These are phyloP conservation scores for Mycena capillaripes DNA, from an alignment of 768 basidiomycete genomes.

Conservation along the genomic window DNA sequence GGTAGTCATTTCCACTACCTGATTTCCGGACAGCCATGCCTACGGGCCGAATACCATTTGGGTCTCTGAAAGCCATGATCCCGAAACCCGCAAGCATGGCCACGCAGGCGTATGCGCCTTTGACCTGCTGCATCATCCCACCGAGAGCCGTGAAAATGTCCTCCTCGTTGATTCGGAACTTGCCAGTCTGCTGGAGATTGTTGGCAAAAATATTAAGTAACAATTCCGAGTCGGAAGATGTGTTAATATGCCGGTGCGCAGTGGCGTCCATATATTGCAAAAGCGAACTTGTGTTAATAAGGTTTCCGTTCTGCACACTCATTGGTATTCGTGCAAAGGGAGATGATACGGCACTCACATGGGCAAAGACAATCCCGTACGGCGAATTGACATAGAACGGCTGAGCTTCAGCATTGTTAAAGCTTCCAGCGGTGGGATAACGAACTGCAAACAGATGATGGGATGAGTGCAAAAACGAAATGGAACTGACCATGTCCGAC, in stretches of 20 bases:
- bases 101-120: constrained; percentile 96
- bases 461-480: constrained; percentile 23
- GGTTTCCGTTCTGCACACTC: constrained; percentile 89
- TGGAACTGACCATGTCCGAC: constrained; percentile 88
- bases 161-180: constrained; percentile 99
- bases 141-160: constrained; percentile 97
- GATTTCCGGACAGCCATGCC: constrained; percentile 84
- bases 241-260: constrained; percentile 99
- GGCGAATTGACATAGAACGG: constrained; percentile 99
- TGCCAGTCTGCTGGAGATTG: constrained; percentile 97
- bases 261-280: constrained; percentile 95
- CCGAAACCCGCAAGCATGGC: constrained; percentile 99
- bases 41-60: constrained; percentile 95
- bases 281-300: constrained; percentile 92
- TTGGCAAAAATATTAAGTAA: constrained; percentile 98
- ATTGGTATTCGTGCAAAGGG: constrained; percentile 22
- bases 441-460: constrained; percentile 70
- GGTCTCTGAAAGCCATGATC: constrained; percentile 97
- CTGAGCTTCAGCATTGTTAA: constrained; percentile 96
- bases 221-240: constrained; percentile 97
- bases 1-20: constrained; percentile 80
- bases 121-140: constrained; percentile 89
- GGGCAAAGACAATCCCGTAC: constrained; percentile 97
- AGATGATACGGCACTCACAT: constrained; percentile 63
- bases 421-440: constrained; percentile 98